Evolutionary conservation across 2,329 filamentous ascomycete species (phyloP).

Genomic region (Fusarium compactum): DNA sequence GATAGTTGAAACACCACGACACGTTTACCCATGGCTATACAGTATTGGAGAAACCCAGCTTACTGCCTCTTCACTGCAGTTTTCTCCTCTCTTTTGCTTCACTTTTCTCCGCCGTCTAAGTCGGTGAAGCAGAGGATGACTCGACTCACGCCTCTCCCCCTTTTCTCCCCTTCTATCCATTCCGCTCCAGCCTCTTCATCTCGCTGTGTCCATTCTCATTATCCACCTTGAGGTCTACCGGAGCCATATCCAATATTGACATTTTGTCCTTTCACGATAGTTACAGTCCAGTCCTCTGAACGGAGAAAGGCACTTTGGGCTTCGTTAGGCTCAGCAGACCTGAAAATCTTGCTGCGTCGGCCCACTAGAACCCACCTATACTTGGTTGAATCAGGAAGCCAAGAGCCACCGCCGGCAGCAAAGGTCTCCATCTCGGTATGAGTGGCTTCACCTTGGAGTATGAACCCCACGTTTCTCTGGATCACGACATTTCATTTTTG

Average conservation of each 20-base stretch:
- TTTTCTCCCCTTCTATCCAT: neutral
- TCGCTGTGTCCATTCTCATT: constrained; percentile 22
- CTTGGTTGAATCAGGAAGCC: constrained; percentile 41
- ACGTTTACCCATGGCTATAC: neutral
- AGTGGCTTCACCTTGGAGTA: constrained; percentile 34
- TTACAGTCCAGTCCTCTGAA: neutral
- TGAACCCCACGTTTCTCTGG: constrained; percentile 29
- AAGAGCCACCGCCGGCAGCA: constrained; percentile 31
- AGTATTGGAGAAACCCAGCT: neutral
- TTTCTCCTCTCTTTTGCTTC: neutral
- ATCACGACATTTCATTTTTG: constrained; percentile 24
- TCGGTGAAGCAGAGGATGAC: constrained; percentile 26
- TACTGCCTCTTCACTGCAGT: neutral
- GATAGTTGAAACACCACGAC: constrained; percentile 19
- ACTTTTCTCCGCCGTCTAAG: constrained; percentile 1
- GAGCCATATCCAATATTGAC: constrained; percentile 37
- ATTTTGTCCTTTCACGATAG: constrained; percentile 20
- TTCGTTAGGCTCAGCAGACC: constrained; percentile 41
- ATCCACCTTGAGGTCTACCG: constrained; percentile 26
- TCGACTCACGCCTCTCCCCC: constrained; percentile 20
- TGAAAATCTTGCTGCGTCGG: constrained; percentile 35
- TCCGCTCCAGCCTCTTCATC: constrained; percentile 37
- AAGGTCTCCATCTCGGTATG: constrained; percentile 22
- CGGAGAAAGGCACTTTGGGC: neutral
- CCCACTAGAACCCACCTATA: constrained; percentile 26